These are phyloP conservation scores for Actinomucor elegans DNA, from an alignment of 371 early-diverging fungal species.

Conservation along the genomic window DNA sequence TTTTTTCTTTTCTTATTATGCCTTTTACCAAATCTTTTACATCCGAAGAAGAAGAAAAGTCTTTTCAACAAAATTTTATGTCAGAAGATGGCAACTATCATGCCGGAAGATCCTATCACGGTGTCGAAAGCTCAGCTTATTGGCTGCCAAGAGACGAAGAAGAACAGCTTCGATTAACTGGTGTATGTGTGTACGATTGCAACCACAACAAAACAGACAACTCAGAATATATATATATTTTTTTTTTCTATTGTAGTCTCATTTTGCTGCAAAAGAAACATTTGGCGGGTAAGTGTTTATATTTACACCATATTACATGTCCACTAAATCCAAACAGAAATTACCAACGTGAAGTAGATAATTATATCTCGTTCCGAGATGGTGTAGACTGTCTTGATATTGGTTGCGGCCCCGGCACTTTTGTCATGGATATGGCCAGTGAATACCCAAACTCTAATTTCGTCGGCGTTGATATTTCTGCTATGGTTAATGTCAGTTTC, in stretches of 20 bases:
- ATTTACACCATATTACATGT: no score
- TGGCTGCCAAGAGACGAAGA: constrained; percentile 21
- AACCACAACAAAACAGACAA: no score
- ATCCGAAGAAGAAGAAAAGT: background rate
- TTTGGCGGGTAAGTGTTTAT: constrained; percentile 26
- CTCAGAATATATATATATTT: no score
- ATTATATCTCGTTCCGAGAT: background rate
- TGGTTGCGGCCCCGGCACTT: constrained; percentile 6
- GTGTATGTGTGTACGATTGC: constrained; percentile 10
- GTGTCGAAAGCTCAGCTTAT: constrained; percentile 5
- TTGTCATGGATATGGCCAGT: constrained; percentile 16
- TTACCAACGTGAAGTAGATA: background rate
- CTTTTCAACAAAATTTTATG: background rate
- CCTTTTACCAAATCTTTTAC: no score
- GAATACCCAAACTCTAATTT: constrained; percentile 13
- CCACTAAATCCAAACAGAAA: no score
- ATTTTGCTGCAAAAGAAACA: constrained; percentile 35
- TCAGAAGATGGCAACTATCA: background rate
- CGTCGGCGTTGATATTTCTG: constrained; percentile 13
- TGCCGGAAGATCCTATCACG: constrained; percentile 18
- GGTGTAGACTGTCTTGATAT: background rate
- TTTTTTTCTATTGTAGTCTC: constrained; percentile 10
- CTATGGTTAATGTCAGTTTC: background rate
- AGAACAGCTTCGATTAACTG: constrained; percentile 12
- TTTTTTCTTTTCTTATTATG: no score